A percentile compares a stretch with the other conserved stretches of the same genome.
These are phyloP conservation scores for Prunus yedoensis DNA, from an alignment of 331 rosid species.

Conservation along the genomic window DNA sequence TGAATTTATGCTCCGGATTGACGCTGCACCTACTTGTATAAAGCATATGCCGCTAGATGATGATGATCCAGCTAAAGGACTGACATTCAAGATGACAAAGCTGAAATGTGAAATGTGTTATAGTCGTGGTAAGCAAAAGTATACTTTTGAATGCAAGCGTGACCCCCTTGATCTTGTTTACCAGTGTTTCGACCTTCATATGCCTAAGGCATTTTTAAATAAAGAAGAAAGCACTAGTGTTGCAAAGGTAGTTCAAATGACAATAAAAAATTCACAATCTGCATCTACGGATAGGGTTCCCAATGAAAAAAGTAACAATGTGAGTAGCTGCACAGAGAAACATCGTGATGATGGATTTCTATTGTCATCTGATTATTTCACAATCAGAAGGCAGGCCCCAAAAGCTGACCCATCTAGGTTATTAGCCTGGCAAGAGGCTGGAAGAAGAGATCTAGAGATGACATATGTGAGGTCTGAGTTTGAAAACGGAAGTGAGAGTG, in stretches of 20 bases:
- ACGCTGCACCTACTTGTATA: slow-evolving; percentile 75
- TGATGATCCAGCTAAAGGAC: slow-evolving; percentile 98
- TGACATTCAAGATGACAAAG: slow-evolving; percentile 76
- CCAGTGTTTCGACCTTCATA: slow-evolving; percentile 93
- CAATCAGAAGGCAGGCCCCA: slow-evolving; percentile 92
- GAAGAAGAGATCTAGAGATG: slow-evolving; percentile 90
- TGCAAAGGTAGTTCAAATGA: slow-evolving; percentile 78
- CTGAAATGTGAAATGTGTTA: slow-evolving; percentile 76
- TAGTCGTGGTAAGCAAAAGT: slow-evolving; percentile 90
- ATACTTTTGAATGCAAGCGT: slow-evolving; percentile 86
- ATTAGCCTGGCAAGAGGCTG: slow-evolving; percentile 97
- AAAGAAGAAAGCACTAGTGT: slow-evolving; percentile 62
- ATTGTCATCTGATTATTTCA: slow-evolving; percentile 89
- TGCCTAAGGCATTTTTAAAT: slow-evolving; percentile 66
- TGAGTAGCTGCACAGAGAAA: slow-evolving; percentile 59
- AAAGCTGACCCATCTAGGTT: slow-evolving; percentile 94
- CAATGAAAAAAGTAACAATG: slow-evolving; percentile 48
- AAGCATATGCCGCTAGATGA: slow-evolving; percentile 90
- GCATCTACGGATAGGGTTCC: slow-evolving; percentile 57
- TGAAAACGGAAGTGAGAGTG: slow-evolving; percentile 93
- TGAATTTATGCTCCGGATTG: slow-evolving; percentile 90
- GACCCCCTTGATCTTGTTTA: slow-evolving; percentile 89
- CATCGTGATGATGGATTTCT: slow-evolving; percentile 94
- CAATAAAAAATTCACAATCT: slow-evolving; percentile 67
- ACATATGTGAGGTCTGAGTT: slow-evolving; percentile 73